Evolutionary conservation across 2,329 filamentous ascomycete species (phyloP).

Genomic region (Orbilia blumenaviensis): DNA sequence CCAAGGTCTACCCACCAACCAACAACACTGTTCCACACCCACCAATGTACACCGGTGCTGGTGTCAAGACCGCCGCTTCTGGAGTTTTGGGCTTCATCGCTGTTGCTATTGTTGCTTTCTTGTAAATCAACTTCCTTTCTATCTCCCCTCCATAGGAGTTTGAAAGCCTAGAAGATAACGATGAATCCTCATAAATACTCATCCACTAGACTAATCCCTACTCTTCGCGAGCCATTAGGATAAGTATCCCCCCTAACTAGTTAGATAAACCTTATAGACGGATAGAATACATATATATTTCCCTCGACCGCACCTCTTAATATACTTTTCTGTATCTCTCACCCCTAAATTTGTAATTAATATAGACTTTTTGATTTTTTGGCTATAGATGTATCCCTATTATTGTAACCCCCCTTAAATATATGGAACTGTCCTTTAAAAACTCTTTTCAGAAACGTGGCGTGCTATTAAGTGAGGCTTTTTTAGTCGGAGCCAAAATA

Average conservation of each 20-base stretch:
- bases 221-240: no score
- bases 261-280: no score
- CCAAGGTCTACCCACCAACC: slow-evolving; percentile 28
- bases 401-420: background rate
- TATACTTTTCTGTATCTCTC: background rate
- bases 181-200: no score
- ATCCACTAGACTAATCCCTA: no score
- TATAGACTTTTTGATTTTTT: slow-evolving; percentile 22
- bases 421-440: background rate
- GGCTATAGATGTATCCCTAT: background rate
- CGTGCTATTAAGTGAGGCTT: no score
- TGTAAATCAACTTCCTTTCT: slow-evolving; percentile 11
- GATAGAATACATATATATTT: background rate
- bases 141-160: background rate
- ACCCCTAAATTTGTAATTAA: slow-evolving; percentile 25
- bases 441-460: background rate
- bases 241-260: no score
- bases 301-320: background rate
- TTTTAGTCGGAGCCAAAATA: no score
- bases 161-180: no score
- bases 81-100: slow-evolving; percentile 33
- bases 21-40: slow-evolving; percentile 41
- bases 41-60: slow-evolving; percentile 51
- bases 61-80: slow-evolving; percentile 35
- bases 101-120: slow-evolving; percentile 33